Base-by-base conservation (phyloP, 139 green algal genomes). In the Asterochloris sp. region DNA sequence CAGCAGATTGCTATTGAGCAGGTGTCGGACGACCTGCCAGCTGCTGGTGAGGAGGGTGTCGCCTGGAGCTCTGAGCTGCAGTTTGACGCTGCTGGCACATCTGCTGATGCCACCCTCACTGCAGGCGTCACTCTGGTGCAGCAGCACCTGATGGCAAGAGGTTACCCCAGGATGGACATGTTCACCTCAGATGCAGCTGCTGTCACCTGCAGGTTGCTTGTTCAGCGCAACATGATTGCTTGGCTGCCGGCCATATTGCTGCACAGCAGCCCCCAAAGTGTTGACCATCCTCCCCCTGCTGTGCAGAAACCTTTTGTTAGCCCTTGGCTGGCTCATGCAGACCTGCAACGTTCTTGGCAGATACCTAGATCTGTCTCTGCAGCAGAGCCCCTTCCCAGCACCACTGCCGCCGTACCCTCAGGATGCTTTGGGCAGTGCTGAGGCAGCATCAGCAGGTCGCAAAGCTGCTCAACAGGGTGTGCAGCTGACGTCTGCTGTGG, bases 221-320 rank as follows among this genome's bases (percentile, higher is more conserved):
- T 71, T 2, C 4, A 24, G 66, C 66, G 9, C 66, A 71, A 71
- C 66, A 26, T 71, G 19, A 21, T 71, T 24, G 17, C 19, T 71
- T 26, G 17, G 21, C 66, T 26, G 17, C 19, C 21, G 8, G 9
- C 4, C 66, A 71, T 26, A 71, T 9, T 6, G 9, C 66, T 71
- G 21, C 66, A 71, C 19, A 71, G 4, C 66, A 71, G 66, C 66
- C 21, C 10, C 10, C 17, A 21, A 13, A 4, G 66, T 71, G 17
- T 10, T 24, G 19, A 26, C 66, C 21, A 24, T 24, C 21, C 66
- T 26, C 21, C 17, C 8, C 17, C 19, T 24, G 21, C 66, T 71
- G 66, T 71, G 54, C 76, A 80, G 76, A 27, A 62, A 69, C 24
- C 76, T 69, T 24, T n/a, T 80, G 76, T 29, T 80, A 24, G 76